phyloP scores from a whole-genome alignment of 352 stramenopile genomes.

The Phytophthora citricola region DNA sequence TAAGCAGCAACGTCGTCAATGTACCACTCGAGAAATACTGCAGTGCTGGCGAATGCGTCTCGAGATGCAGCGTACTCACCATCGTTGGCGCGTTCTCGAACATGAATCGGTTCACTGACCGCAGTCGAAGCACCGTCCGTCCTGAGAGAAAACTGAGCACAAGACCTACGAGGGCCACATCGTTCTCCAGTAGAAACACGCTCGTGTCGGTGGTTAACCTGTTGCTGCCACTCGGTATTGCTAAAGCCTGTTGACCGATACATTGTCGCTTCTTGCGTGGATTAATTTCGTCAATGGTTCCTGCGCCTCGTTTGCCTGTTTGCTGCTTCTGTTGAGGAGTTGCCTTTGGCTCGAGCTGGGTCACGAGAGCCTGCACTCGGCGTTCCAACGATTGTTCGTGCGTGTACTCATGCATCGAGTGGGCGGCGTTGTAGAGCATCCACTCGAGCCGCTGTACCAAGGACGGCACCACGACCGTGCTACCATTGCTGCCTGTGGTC shows the following conservation, averaged over 20 bases:
- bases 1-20: slow-evolving; percentile 39
- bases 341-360: slow-evolving; percentile 46
- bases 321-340: slow-evolving; percentile 5
- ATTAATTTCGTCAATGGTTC: not conserved
- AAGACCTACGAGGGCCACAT: slow-evolving; percentile 49
- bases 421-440: slow-evolving; percentile 73
- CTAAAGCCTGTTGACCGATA: not conserved
- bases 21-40: slow-evolving; percentile 36
- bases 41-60: slow-evolving; percentile 34
- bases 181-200: slow-evolving; percentile 48
- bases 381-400: slow-evolving; percentile 68
- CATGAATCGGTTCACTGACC: slow-evolving; percentile 58
- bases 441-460: slow-evolving; percentile 75
- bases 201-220: slow-evolving; percentile 17
- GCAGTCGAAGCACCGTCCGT: slow-evolving; percentile 43
- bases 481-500: slow-evolving; percentile 6
- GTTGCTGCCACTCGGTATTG: not conserved
- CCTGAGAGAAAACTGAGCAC: slow-evolving; percentile 64
- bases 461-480: slow-evolving; percentile 24
- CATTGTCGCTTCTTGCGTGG: slow-evolving; percentile 22
- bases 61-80: slow-evolving; percentile 52
- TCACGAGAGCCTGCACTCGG: slow-evolving; percentile 76
- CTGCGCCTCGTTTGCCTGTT: not conserved
- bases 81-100: slow-evolving; percentile 40
- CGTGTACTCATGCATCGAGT: slow-evolving; percentile 72